Conservation (phyloP, 139 green algal genomes). For the Bryopsis sp. region DNA sequence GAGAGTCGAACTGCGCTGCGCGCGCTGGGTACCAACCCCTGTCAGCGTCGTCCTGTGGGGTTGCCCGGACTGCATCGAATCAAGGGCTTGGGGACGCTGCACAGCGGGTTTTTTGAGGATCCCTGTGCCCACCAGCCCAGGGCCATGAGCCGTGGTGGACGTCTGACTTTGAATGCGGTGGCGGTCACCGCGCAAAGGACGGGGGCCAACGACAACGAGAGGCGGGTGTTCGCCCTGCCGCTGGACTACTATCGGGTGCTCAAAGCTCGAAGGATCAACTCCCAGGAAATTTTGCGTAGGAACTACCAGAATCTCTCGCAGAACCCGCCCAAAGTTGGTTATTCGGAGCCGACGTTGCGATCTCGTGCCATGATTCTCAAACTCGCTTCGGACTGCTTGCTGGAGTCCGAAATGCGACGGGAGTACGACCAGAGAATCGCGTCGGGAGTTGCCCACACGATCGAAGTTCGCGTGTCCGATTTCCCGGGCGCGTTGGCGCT, state of each 20-base stretch:
- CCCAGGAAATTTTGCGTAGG: background rate
- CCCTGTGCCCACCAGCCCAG: no score
- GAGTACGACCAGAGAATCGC: conserved; percentile 9
- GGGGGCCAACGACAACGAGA: no score
- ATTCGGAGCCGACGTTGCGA: background rate
- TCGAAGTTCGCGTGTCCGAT: background rate
- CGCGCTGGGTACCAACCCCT: no score
- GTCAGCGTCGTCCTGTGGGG: no score
- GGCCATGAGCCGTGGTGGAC: no score
- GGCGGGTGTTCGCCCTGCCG: no score
- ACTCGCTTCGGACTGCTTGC: conserved; percentile 1
- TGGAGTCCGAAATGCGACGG: conserved; percentile 8
- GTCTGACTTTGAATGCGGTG: no score
- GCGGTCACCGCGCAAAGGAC: no score
- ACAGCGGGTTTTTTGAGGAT: no score
- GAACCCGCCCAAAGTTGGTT: background rate
- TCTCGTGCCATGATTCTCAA: background rate
- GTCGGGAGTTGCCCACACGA: background rate
- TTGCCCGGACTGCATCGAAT: no score
- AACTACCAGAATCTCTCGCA: conserved; percentile 6
- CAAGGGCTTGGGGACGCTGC: no score
- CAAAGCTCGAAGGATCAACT: conserved; percentile 1
- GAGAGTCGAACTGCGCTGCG: no score
- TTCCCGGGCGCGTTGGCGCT: conserved; percentile 6
- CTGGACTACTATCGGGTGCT: conserved; percentile 8